Conservation (phyloP, 148 eudicot species). For the Euryodendron excelsum region DNA sequence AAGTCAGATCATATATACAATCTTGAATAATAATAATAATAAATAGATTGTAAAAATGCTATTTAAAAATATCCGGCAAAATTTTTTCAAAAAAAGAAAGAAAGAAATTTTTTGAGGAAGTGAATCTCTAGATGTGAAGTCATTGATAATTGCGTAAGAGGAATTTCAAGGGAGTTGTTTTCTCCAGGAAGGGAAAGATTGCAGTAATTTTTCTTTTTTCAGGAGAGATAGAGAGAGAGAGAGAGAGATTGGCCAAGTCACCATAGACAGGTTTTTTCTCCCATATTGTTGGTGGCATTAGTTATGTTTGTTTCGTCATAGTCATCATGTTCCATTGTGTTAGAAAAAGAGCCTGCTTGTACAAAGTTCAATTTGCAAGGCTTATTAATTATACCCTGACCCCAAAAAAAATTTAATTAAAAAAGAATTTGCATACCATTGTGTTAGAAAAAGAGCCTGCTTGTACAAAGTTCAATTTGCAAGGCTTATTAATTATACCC, state of each 20-base stretch:
- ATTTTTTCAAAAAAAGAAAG: background rate
- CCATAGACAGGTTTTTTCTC: background rate
- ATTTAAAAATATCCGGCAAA: background rate
- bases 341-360: too few relatives aligned
- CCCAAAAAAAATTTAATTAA: too few relatives aligned
- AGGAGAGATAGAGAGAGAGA: background rate
- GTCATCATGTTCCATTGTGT: too few relatives aligned
- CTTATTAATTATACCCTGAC: too few relatives aligned
- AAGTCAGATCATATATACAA: background rate
- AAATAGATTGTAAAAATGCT: too few relatives aligned
- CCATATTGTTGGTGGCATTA: background rate
- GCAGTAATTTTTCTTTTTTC: background rate
- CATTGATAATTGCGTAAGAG: background rate
- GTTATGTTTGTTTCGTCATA: background rate
- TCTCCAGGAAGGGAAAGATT: background rate
- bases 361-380: too few relatives aligned
- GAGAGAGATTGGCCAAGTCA: conserved; percentile 3
- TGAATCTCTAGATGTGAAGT: background rate
- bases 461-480: too few relatives aligned
- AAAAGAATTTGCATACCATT: too few relatives aligned
- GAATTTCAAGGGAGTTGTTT: background rate
- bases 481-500: too few relatives aligned
- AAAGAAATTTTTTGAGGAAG: background rate
- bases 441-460: too few relatives aligned
- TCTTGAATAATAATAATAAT: background rate